Evolutionary conservation across 148 eudicot genomes (phyloP).

Genomic region (Diospyros kaki): DNA sequence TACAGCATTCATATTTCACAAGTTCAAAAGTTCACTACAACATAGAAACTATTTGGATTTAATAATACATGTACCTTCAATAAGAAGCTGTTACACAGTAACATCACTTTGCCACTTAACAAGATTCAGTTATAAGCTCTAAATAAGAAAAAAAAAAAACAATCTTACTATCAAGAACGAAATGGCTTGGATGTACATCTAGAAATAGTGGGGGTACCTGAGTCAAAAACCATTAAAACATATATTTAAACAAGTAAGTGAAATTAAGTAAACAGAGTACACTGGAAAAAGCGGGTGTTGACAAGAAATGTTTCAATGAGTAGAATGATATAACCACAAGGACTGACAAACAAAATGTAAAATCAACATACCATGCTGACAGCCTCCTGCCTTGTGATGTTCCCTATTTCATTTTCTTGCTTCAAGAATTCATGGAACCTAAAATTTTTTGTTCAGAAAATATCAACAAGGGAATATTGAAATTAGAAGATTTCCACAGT

Average conservation of each 20-base stretch:
- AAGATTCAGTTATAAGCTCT: not conserved
- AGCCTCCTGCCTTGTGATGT: constrained; percentile 97
- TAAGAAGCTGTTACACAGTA: not conserved
- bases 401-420: constrained; percentile 95
- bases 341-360: constrained; percentile 8
- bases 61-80: not conserved
- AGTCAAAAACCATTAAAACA: constrained; percentile 9
- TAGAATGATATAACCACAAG: not conserved
- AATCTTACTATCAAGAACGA: constrained; percentile 92
- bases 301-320: not conserved
- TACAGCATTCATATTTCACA: not conserved
- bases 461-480: not conserved
- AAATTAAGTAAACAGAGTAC: not conserved
- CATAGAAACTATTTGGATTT: not conserved
- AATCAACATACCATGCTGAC: constrained; percentile 85
- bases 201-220: constrained; percentile 95
- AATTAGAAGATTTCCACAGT: not conserved
- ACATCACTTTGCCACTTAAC: not conserved
- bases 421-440: constrained; percentile 98
- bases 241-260: not conserved
- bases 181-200: constrained; percentile 86
- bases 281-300: not conserved
- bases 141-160: constrained; percentile 1
- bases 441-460: constrained; percentile 17
- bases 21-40: not conserved